Conservation (phyloP, 78 protist species). For the Monosiga brevicollis region DNA sequence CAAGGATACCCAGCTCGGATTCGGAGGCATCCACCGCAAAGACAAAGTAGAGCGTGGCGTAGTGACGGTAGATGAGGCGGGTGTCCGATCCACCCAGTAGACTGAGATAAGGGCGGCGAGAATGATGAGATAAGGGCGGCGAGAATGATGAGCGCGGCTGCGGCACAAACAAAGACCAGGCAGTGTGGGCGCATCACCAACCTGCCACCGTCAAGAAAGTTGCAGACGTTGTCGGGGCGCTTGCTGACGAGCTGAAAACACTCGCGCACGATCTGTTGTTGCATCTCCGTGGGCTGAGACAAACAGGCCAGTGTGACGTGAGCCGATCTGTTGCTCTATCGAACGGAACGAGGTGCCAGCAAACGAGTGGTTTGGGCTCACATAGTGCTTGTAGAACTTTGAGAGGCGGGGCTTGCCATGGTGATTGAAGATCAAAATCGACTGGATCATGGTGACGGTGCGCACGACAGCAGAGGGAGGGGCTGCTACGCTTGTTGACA, state of each 20-base stretch:
- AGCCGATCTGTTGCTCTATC: too few species aligned
- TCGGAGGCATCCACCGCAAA: slow-evolving; percentile 77
- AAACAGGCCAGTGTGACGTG: too few species aligned
- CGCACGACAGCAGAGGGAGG: neutral
- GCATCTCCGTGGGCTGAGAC: too few species aligned
- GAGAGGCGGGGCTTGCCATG: slow-evolving; percentile 81
- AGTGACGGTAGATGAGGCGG: slow-evolving; percentile 78
- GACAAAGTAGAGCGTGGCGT: slow-evolving; percentile 89
- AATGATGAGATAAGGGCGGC: neutral
- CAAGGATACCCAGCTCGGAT: slow-evolving; percentile 83
- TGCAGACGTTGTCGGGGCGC: slow-evolving; percentile 77
- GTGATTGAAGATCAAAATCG: slow-evolving; percentile 73
- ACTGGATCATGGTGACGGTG: slow-evolving; percentile 51
- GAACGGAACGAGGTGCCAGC: too few species aligned
- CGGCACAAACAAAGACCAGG: neutral
- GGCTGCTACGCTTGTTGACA: neutral
- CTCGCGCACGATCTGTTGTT: slow-evolving; percentile 66
- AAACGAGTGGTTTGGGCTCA: too few species aligned
- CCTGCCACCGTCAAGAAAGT: slow-evolving; percentile 65
- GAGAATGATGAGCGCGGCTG: neutral
- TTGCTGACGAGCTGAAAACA: slow-evolving; percentile 53
- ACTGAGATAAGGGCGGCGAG: neutral
- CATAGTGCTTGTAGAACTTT: slow-evolving; percentile 67
- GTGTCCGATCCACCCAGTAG: slow-evolving; percentile 56
- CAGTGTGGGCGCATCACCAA: neutral